A percentile compares a stretch with the other conserved stretches of the same genome.
These are phyloP conservation scores for Pyronema omphalodes DNA, from an alignment of 495 filamentous ascomycete genomes.

Conservation along the genomic window DNA sequence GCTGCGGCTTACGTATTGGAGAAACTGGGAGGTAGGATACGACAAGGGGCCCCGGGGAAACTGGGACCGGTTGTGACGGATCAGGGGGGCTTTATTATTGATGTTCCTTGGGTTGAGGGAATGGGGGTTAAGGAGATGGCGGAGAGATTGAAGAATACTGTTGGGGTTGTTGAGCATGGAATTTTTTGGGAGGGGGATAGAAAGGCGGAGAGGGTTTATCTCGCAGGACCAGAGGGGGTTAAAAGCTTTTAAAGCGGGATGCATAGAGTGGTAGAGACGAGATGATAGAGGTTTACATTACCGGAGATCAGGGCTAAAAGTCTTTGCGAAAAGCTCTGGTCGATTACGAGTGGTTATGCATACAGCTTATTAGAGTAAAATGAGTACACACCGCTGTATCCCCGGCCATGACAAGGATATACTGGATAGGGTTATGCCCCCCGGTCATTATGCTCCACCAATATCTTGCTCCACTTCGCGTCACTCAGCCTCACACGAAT, in stretches of 20 bases:
- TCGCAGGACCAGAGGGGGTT: conserved; percentile 60
- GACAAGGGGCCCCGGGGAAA: conserved; percentile 45
- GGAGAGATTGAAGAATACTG: conserved; percentile 51
- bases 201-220: conserved; percentile 79
- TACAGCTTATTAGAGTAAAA: no score
- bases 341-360: no score
- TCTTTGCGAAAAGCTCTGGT: no score
- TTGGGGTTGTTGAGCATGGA: conserved; percentile 79
- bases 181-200: conserved; percentile 68
- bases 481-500: no score
- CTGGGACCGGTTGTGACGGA: conserved; percentile 70
- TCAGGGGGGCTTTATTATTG: conserved; percentile 77
- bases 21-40: conserved; percentile 40
- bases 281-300: no score
- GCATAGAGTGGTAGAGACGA: conserved; percentile 28
- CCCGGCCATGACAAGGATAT: no score
- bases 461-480: no score
- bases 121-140: conserved; percentile 42
- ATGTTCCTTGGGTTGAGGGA: conserved; percentile 54
- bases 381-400: no score
- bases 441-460: no score
- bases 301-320: no score
- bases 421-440: no score
- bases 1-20: conserved; percentile 53
- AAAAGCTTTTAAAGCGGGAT: neutral